Evolutionary conservation across 257 asterid species (phyloP), one percentile per base, ranked within the genome.

Genomic region (Ligustrum vulgare): DNA sequence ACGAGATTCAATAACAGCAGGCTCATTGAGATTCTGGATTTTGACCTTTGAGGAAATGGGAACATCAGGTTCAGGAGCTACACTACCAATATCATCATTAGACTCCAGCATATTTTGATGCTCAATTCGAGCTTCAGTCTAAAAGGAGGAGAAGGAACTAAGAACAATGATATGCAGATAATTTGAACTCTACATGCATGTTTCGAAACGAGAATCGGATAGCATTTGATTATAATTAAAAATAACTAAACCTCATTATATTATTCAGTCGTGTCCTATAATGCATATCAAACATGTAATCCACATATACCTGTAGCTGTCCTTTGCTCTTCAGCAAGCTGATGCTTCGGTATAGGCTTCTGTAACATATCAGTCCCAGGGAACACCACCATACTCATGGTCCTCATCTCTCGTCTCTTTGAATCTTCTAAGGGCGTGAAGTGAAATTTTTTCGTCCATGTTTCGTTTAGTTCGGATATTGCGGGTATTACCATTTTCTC

Each of bases 401-500:
- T 74, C 87, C 72, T 91, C 96, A 89, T 86, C 81, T 81, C 89
- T 60, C 76, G 91, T 86, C 93, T 84, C 78, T 74, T 71, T 12
- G 91, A 87, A 69, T 91, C 96, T 79, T 91, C 91, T 39, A 95
- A 86, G 65, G 93, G 90, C 5, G 18, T 25, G 79, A 95, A 95
- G 70, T 94, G 96, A 69, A 95, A 95, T 56, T 86, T 86, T 28
- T 87, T 83, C 20, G 97, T 95, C 99, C 99, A 95, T 23, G 97
- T 95, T 71, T 91, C 89, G 18, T 69, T 81, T 6, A 93, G 92
- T 73, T 90, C 94, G 37, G 94, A 75, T 76, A 95, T 86, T 62
- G 99, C 98, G 20, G 98, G 99, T 77, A 95, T 91, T 33, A 95
- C 91, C 78, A 95, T 84, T 67, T 85, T 87, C 84, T 85, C 86